Evolutionary conservation across 768 basidiomycete species (phyloP).

Genomic region (Boletus edulis): DNA sequence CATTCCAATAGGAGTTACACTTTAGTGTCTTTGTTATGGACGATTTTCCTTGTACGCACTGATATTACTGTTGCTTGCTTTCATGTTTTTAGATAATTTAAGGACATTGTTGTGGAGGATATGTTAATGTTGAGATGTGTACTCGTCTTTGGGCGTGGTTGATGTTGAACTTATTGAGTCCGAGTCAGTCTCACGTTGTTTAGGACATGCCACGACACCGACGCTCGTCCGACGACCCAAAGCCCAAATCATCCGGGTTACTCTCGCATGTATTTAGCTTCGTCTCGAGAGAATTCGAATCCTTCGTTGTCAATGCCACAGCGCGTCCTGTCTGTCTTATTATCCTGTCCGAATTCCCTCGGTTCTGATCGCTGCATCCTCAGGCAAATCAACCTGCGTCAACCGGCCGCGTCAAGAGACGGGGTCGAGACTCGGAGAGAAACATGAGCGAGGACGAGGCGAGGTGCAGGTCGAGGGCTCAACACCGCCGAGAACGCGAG

Average conservation of each 20-base stretch:
- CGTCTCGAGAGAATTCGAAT: constrained; percentile 67
- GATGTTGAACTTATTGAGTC: constrained; percentile 12
- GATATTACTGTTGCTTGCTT: constrained; percentile 9
- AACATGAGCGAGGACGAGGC: constrained; percentile 14
- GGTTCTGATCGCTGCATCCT: constrained; percentile 3
- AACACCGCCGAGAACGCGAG: constrained; percentile 9
- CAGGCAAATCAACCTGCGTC: constrained; percentile 19
- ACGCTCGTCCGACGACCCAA: background rate
- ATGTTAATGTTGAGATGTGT: constrained; percentile 4
- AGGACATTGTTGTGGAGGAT: constrained; percentile 10
- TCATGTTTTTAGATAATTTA: constrained; percentile 8
- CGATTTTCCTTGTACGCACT: constrained; percentile 8
- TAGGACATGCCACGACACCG: constrained; percentile 10
- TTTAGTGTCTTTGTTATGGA: background rate
- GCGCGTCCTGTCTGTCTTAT: constrained; percentile 27
- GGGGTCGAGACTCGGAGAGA: constrained; percentile 6
- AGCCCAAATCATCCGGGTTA: constrained; percentile 35
- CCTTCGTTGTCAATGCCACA: constrained; percentile 67
- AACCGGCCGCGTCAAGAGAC: constrained; percentile 10
- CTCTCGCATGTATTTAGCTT: constrained; percentile 66
- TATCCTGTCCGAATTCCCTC: background rate
- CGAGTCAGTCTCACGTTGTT: constrained; percentile 18
- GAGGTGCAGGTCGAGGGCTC: constrained; percentile 3
- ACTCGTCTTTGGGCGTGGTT: background rate
- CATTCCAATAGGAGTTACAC: constrained; percentile 39